phyloP scores from a whole-genome alignment of 805 yeast species.

The Metschnikowia proteae region DNA sequence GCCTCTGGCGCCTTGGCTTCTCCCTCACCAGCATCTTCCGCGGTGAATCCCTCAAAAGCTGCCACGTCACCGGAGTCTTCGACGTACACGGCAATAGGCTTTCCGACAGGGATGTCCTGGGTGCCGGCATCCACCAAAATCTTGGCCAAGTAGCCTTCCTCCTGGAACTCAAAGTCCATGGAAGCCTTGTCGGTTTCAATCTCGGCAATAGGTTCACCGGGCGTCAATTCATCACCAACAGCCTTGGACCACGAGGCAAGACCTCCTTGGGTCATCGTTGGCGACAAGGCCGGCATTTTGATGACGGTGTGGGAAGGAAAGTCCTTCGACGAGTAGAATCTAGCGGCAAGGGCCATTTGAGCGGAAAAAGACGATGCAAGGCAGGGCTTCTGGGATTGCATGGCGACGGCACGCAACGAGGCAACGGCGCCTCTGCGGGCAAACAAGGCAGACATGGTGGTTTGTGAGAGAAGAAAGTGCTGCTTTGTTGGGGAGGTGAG shows the following conservation, averaged over 20 bases:
- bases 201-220: slow-evolving; percentile 95
- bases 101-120: slow-evolving; percentile 87
- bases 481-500: slow-evolving; percentile 9
- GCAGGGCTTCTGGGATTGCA: slow-evolving; percentile 18
- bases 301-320: slow-evolving; percentile 85
- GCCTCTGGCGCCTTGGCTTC: slow-evolving; percentile 43
- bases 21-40: slow-evolving; percentile 68
- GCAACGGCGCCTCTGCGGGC: slow-evolving; percentile 29
- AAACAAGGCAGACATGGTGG: slow-evolving; percentile 41
- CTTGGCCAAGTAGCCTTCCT: slow-evolving; percentile 90
- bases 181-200: slow-evolving; percentile 97
- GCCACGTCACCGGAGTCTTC: slow-evolving; percentile 80
- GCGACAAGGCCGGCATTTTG: slow-evolving; percentile 98
- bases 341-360: slow-evolving; percentile 25
- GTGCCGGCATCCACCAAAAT: slow-evolving; percentile 79
- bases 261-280: slow-evolving; percentile 97
- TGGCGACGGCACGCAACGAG: slow-evolving; percentile 25
- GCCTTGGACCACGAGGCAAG: slow-evolving; percentile 86
- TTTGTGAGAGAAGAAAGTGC: slow-evolving; percentile 20
- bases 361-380: slow-evolving; percentile 20
- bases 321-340: slow-evolving; percentile 42
- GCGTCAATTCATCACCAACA: slow-evolving; percentile 80
- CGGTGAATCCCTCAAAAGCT: slow-evolving; percentile 83
- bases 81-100: slow-evolving; percentile 95
- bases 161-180: slow-evolving; percentile 98